Evolutionary conservation across 140 eudicot species (phyloP).

Genomic region (Stevia rebaudiana): DNA sequence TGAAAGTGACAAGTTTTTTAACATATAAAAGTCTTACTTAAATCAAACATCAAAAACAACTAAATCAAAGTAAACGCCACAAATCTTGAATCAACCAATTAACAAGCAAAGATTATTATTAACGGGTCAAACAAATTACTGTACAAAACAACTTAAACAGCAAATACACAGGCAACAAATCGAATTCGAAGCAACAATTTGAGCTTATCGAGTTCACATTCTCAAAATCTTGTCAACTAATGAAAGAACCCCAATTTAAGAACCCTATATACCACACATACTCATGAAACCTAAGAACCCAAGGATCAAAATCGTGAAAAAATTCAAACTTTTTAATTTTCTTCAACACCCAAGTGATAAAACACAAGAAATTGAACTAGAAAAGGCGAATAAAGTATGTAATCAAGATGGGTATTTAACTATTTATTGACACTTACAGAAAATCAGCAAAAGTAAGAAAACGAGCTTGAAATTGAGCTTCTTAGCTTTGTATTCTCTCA

Average conservation of each 20-base stretch:
- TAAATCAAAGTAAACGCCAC: constrained; percentile 11
- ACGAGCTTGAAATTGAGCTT: constrained; percentile 30
- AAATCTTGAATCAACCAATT: constrained; percentile 12
- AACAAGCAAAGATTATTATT: not conserved
- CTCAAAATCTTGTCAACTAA: not conserved
- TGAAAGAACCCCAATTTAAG: constrained; percentile 22
- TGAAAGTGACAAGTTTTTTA: constrained; percentile 17
- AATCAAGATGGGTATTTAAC: constrained; percentile 11
- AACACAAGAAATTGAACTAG: constrained; percentile 28
- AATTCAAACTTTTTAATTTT: constrained; percentile 1
- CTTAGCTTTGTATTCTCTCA: constrained; percentile 39
- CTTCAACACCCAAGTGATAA: constrained; percentile 15
- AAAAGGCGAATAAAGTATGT: constrained; percentile 2
- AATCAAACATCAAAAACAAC: constrained; percentile 4
- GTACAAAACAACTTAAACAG: constrained; percentile 13
- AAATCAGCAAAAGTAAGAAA: constrained; percentile 37
- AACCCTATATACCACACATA: constrained; percentile 17
- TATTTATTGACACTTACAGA: constrained; percentile 44
- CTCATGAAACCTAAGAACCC: constrained; percentile 20
- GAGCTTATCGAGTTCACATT: constrained; percentile 23
- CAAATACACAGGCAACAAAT: constrained; percentile 17
- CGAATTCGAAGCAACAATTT: constrained; percentile 5
- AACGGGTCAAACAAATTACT: not conserved
- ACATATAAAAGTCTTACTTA: not conserved
- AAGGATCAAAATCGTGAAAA: constrained; percentile 14